Percentiles rank a stretch among this genome's conserved stretches.
These are phyloP conservation scores for Penicillium riverlandense DNA, from an alignment of 495 filamentous ascomycete species.

Conservation along the genomic window DNA sequence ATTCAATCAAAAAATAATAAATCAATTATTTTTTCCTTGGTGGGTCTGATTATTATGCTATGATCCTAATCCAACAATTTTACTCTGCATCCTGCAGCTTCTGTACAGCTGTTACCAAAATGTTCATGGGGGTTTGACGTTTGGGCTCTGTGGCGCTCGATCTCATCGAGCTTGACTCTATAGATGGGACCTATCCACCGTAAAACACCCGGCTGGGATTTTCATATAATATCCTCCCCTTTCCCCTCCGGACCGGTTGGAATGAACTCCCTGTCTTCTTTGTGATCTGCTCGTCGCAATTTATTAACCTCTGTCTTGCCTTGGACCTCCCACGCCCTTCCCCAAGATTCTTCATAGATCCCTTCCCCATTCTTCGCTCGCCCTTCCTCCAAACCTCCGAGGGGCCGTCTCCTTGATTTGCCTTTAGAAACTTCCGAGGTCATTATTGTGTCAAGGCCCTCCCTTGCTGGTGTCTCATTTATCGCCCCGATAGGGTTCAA, in stretches of 20 bases:
- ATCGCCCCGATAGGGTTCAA: conserved; percentile 16
- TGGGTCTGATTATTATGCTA: too few relatives aligned
- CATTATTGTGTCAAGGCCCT: conserved; percentile 5
- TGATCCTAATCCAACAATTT: conserved; percentile 25
- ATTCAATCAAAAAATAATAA: conserved; percentile 9
- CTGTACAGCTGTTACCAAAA: conserved; percentile 41
- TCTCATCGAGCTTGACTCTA: conserved; percentile 23
- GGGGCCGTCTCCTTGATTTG: neutral
- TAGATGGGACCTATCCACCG: conserved; percentile 32
- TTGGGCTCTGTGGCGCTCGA: conserved; percentile 33
- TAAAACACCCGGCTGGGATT: conserved; percentile 18
- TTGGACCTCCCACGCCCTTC: neutral
- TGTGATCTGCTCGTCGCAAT: conserved; percentile 9
- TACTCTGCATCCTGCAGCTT: conserved; percentile 34
- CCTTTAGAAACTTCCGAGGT: neutral
- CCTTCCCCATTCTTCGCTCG: conserved; percentile 14
- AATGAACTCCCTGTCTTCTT: conserved; percentile 13
- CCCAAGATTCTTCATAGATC: conserved; percentile 24
- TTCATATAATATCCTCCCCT: conserved; percentile 25
- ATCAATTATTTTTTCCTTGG: too few relatives aligned
- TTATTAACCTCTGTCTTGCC: conserved; percentile 1
- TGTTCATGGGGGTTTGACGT: conserved; percentile 30
- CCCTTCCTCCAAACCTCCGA: neutral
- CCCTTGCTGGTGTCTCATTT: conserved; percentile 23
- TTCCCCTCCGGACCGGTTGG: conserved; percentile 20